Percentiles rank a stretch among this genome's conserved stretches.
These are phyloP conservation scores for Ustilago tritici DNA, from an alignment of 1,284 basidiomycete genomes.

Conservation along the genomic window DNA sequence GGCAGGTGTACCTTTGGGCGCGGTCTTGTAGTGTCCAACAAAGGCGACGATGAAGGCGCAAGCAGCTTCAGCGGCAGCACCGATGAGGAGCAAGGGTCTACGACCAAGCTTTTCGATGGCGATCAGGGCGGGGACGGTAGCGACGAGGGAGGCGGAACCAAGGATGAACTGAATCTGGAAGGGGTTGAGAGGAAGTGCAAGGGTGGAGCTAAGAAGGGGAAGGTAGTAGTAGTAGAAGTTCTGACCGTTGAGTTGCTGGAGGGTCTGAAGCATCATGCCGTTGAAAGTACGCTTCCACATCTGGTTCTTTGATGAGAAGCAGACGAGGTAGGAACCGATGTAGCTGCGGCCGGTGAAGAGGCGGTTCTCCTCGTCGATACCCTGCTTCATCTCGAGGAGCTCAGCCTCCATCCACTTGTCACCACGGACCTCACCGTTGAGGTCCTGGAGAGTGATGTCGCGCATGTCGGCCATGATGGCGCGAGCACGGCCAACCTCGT, in stretches of 20 bases:
- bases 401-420: slow-evolving; percentile 73
- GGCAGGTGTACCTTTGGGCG: slow-evolving; percentile 73
- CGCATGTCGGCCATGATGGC: slow-evolving; percentile 75
- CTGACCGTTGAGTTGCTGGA: slow-evolving; percentile 78
- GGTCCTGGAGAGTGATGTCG: slow-evolving; percentile 76
- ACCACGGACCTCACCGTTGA: slow-evolving; percentile 75
- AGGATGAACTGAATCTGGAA: slow-evolving; percentile 73
- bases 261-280: slow-evolving; percentile 77
- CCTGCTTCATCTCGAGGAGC: slow-evolving; percentile 77
- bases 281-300: slow-evolving; percentile 81
- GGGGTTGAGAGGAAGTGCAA: slow-evolving; percentile 77
- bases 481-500: slow-evolving; percentile 75
- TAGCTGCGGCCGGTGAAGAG: slow-evolving; percentile 79
- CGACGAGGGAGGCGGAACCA: slow-evolving; percentile 69
- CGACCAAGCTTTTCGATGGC: slow-evolving; percentile 71
- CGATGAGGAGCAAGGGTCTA: slow-evolving; percentile 71
- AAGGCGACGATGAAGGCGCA: slow-evolving; percentile 72
- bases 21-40: slow-evolving; percentile 71
- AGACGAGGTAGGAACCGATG: slow-evolving; percentile 74
- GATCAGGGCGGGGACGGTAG: slow-evolving; percentile 57
- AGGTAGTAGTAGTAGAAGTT: slow-evolving; percentile 84
- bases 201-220: slow-evolving; percentile 83
- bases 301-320: slow-evolving; percentile 76
- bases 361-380: slow-evolving; percentile 72
- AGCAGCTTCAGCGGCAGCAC: slow-evolving; percentile 69